These are phyloP conservation scores for Cotoneaster glaucophyllus DNA, from an alignment of 306 rosid genomes.

Conservation along the genomic window DNA sequence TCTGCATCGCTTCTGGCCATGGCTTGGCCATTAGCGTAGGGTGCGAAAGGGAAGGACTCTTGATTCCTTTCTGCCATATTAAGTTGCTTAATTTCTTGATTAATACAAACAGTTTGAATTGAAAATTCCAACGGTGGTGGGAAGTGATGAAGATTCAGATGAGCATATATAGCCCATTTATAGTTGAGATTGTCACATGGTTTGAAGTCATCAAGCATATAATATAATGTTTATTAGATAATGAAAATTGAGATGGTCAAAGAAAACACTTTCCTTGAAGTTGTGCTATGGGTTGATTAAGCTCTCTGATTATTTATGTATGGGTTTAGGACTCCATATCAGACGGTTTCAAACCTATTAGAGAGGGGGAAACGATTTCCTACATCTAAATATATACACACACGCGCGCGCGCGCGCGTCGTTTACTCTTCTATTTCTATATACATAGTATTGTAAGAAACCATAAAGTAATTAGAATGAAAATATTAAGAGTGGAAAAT, in stretches of 20 bases:
- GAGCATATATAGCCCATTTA: too few relatives aligned
- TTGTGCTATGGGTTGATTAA: neutral
- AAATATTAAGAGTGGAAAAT: too few relatives aligned
- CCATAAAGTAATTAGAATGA: too few relatives aligned
- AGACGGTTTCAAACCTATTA: neutral
- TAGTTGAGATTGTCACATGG: too few relatives aligned
- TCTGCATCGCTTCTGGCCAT: conserved; percentile 2
- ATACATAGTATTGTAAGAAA: too few relatives aligned
- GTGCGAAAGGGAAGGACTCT: conserved; percentile 1
- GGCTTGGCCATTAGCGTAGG: neutral
- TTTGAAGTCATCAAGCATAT: neutral
- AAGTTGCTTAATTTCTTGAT: neutral
- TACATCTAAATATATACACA: too few relatives aligned
- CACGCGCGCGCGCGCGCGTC: too few relatives aligned
- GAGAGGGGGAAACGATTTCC: neutral
- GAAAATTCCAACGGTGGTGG: neutral
- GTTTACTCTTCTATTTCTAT: too few relatives aligned
- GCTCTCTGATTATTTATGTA: neutral
- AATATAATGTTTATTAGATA: neutral
- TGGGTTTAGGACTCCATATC: neutral
- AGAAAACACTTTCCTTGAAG: neutral
- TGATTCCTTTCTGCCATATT: conserved; percentile 3
- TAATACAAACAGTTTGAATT: too few relatives aligned
- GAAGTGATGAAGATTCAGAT: neutral
- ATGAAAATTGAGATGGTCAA: neutral